Evolutionary conservation across 179 eudicot genomes (phyloP), one percentile per base, ranked within the genome.

Genomic region (Corrigiola litoralis): DNA sequence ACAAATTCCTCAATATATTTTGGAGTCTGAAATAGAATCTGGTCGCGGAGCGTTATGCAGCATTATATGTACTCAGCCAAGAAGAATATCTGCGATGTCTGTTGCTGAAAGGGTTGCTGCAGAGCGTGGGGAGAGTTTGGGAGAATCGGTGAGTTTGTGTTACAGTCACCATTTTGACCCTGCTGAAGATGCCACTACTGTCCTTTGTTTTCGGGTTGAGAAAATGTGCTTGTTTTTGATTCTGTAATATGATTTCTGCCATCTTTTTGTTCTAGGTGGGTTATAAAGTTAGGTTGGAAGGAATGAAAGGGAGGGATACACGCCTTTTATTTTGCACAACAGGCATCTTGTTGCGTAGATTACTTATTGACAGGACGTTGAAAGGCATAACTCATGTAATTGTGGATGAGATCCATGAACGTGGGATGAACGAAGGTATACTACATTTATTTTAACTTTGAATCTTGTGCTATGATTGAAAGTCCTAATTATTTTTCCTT

Each of bases 391-490:
- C 90, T 51, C 96, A 89, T 79, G 82, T 89, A 44, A 82, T 89
- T 62, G 86, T 89, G 66, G 96, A 89, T 76, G 96, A 89, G 63
- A 84, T 89, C 67, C 96, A 89, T 71, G 96, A 89, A 60, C 92
- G 96, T 74, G 96, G 92, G 71, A 84, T 89, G 79, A 87, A 89
- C 74, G 96, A 89, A 84, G 96, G 96, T 89, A 74, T 54, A 18
- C 29, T 62, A 5, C 20, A 54, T 59, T 45, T n/a, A 31, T 31
- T 24, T 67, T 24, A 42, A 34, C 32, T 50, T 14, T 50, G 40
- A 11, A 38, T 40, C 24, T 3, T 44, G 11, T 36, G 58, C 10
- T 62, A 46, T 70, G 47, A 70, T 53, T 46, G 42, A 18, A n/a
- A 10, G 29, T 50, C 24, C 29, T 12, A 5, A 17, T 8, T 0